A percentile compares a stretch with the other conserved stretches of the same genome.
These are phyloP conservation scores for Apiotrichum siamense DNA, from an alignment of 1,284 basidiomycete genomes.

Conservation along the genomic window DNA sequence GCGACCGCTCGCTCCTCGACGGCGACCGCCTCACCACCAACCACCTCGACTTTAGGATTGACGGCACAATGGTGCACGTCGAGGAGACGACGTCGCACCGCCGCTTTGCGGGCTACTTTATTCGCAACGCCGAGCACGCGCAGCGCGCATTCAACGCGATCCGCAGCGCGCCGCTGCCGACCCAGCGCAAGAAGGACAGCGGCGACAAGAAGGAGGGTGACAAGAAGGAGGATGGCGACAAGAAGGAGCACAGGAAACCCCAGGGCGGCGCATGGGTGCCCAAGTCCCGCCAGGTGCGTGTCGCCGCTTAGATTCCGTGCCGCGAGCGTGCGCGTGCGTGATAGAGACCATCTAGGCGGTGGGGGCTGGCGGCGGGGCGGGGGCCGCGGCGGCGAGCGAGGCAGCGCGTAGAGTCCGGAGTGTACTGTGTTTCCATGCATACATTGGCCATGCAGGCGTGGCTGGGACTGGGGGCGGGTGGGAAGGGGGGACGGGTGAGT, in stretches of 20 bases:
- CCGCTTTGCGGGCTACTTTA: conserved; percentile 93
- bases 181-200: conserved; percentile 23
- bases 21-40: conserved; percentile 83
- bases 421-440: too few species aligned
- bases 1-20: conserved; percentile 61
- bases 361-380: too few species aligned
- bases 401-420: too few species aligned
- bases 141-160: conserved; percentile 75
- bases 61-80: conserved; percentile 90
- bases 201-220: conserved; percentile 4
- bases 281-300: conserved; percentile 24
- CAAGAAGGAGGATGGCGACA: conserved; percentile 4
- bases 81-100: conserved; percentile 87
- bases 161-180: conserved; percentile 61
- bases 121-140: conserved; percentile 85
- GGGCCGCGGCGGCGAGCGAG: too few species aligned
- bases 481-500: too few species aligned
- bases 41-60: conserved; percentile 92
- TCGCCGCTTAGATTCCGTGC: conserved; percentile 27
- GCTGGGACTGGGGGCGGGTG: too few species aligned
- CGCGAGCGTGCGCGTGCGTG: too few species aligned
- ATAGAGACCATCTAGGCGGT: too few species aligned
- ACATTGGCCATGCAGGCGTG: too few species aligned
- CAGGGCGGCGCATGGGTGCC: conserved; percentile 21
- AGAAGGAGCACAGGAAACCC: conserved; percentile 14